Evolutionary conservation across 371 early-diverging fungal genomes (phyloP).

Genomic region (Coemansia sp.): DNA sequence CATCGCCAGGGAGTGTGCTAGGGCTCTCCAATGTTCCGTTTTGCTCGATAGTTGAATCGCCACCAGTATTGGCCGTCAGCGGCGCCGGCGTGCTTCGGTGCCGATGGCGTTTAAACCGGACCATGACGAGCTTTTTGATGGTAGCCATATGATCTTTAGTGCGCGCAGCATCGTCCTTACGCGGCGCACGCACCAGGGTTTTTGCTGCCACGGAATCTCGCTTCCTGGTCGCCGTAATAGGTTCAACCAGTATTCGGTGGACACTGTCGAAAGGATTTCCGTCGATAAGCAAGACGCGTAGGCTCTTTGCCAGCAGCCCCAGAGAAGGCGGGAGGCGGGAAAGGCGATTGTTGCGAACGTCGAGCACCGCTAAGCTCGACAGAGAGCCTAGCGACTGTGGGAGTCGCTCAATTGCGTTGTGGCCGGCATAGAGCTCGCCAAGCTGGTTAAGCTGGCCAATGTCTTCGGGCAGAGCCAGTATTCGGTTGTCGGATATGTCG

Average conservation of each 20-base stretch:
- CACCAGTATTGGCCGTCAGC: background rate
- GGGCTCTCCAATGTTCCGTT: background rate
- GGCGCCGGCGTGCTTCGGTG: slow-evolving; percentile 2
- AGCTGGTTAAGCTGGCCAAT: slow-evolving; percentile 53
- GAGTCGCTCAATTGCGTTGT: slow-evolving; percentile 57
- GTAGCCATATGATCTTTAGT: slow-evolving; percentile 26
- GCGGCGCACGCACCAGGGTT: slow-evolving; percentile 16
- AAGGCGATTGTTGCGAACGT: slow-evolving; percentile 44
- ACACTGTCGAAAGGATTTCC: slow-evolving; percentile 52
- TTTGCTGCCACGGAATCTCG: slow-evolving; percentile 21
- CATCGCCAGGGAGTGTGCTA: background rate
- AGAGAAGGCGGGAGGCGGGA: slow-evolving; percentile 27
- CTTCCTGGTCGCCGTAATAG: slow-evolving; percentile 33
- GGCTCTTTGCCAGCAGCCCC: slow-evolving; percentile 34
- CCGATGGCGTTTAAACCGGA: slow-evolving; percentile 18
- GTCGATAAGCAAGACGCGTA: slow-evolving; percentile 47
- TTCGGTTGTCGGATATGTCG: slow-evolving; percentile 65
- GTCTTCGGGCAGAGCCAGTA: slow-evolving; percentile 57
- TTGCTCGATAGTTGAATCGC: background rate
- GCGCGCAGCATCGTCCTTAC: slow-evolving; percentile 6
- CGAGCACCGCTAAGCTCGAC: slow-evolving; percentile 50
- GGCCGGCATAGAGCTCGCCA: slow-evolving; percentile 59
- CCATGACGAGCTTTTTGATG: slow-evolving; percentile 16
- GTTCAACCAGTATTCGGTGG: slow-evolving; percentile 33
- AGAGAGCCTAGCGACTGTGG: slow-evolving; percentile 52